Base-by-base conservation (phyloP, 345 rosid species). In the Eucalyptus sp. region DNA sequence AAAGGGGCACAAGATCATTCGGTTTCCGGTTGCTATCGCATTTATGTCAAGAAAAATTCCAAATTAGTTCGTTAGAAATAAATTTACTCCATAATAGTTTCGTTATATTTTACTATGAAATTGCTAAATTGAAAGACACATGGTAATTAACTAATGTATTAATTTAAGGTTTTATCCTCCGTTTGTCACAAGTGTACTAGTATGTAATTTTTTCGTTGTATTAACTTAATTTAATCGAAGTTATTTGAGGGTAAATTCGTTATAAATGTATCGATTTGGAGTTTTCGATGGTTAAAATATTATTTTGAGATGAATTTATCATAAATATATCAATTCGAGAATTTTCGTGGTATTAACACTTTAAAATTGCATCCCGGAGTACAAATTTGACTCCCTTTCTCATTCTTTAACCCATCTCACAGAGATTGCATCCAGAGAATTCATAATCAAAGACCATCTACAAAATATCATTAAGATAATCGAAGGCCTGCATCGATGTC, bases 111-210 rank as follows among this genome's bases (percentile, higher is more conserved):
- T 56, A 24, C 2, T 56, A 22, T 56, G 1, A 56, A 56, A 56
- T 56, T 56, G 9, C 0, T 56, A 56, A 56, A 22, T 56, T 56
- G 0, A 1, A 56, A 22, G 1, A 56, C 3, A 10, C 22, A 0
- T 22, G 62, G 0, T 56, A 24, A 22, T 24, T 56, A 22, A 56
- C 0, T 2, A 9, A 56, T 56, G 1, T 56, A 56, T 0, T 8
- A 54, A 54, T 4, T 54, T 20, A 0, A 0, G 1, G 0, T 4
- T 8, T 54, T 22, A 22, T 1, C 5, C 0, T 54, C 0, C 0
- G 0, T 54, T 54, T 54, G 11, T 54, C 0, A 54, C 0, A 54
- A 54, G 1, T 54, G 5, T 20, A 54, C 0, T 22, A 8, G 0
- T 56, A 11, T 25, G 2, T 18, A 52, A 52, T 18, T 18, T 52